Conservation (phyloP, 805 yeast genomes). For the Scheffersomyces coipomensis region DNA sequence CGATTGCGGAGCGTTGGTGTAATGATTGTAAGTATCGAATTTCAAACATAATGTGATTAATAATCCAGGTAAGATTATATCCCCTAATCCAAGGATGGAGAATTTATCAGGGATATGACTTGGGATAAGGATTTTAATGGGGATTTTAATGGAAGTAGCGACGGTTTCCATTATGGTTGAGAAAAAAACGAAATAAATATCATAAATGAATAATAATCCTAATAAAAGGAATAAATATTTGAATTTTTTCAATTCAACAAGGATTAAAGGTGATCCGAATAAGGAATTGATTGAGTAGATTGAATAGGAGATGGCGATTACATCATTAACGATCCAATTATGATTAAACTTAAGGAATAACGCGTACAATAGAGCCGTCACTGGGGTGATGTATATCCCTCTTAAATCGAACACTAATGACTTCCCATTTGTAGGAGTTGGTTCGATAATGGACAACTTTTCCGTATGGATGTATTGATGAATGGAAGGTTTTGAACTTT, state of each 20-base stretch:
- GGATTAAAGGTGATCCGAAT: conserved; percentile 6
- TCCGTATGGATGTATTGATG: conserved; percentile 11
- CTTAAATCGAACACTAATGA: too few species aligned
- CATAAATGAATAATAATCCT: conserved; percentile 55
- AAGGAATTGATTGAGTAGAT: conserved; percentile 40
- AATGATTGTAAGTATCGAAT: conserved; percentile 46
- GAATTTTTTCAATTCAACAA: conserved; percentile 45
- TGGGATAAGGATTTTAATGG: conserved; percentile 51
- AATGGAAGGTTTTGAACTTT: conserved; percentile 22
- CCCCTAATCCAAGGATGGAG: conserved; percentile 62
- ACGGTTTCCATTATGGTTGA: conserved; percentile 62
- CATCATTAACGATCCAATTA: conserved; percentile 30
- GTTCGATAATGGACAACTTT: conserved; percentile 3
- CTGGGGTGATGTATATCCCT: too few species aligned
- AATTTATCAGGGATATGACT: conserved; percentile 11
- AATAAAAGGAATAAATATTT: conserved; percentile 46
- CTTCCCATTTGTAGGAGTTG: too few species aligned
- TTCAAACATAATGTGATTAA: conserved; percentile 53
- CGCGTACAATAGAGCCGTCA: too few species aligned
- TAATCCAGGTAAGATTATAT: conserved; percentile 59
- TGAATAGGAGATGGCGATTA: conserved; percentile 41
- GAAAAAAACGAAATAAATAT: conserved; percentile 65
- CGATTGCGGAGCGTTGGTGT: conserved; percentile 16
- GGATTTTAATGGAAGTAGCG: conserved; percentile 50
- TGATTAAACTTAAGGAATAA: conserved; percentile 1